A percentile compares a stretch with the other conserved stretches of the same genome.
phyloP scores from a whole-genome alignment of 768 basidiomycete species.

The Dacryopinax spathularia region DNA sequence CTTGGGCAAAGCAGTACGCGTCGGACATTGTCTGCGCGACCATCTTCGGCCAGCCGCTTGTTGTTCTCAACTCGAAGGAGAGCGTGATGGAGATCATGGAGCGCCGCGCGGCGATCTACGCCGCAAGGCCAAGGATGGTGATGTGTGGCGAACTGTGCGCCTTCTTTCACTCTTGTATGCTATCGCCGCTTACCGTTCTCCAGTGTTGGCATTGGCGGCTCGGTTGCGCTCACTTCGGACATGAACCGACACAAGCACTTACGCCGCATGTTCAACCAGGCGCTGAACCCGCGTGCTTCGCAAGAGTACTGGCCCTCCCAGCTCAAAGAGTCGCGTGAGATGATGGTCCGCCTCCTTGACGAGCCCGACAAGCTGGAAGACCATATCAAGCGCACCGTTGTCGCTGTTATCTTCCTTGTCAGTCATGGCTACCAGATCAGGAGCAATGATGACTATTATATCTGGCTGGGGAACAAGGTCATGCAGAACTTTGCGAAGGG shows the following conservation, averaged over 20 bases:
- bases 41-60: not conserved
- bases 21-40: slow-evolving; percentile 1
- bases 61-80: not conserved
- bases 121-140: not conserved
- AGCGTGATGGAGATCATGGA: not conserved
- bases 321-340: slow-evolving; percentile 24
- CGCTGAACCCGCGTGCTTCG: slow-evolving; percentile 26
- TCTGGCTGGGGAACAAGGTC: slow-evolving; percentile 24
- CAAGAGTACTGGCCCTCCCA: slow-evolving; percentile 26
- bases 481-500: slow-evolving; percentile 2
- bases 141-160: not conserved
- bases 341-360: slow-evolving; percentile 24
- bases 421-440: slow-evolving; percentile 17
- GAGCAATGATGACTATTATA: slow-evolving; percentile 16
- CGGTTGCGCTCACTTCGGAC: slow-evolving; percentile 33
- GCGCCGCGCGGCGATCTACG: not conserved
- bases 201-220: slow-evolving; percentile 29
- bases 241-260: slow-evolving; percentile 29
- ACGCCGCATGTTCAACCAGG: slow-evolving; percentile 29
- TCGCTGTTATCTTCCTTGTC: slow-evolving; percentile 2
- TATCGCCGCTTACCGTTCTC: slow-evolving; percentile 16
- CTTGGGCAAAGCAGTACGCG: slow-evolving; percentile 17
- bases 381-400: slow-evolving; percentile 29
- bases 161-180: not conserved
- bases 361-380: slow-evolving; percentile 23